Percentiles rank a stretch among this genome's conserved stretches.
These are phyloP conservation scores for Lichtheimia corymbifera DNA, from an alignment of 371 early-diverging fungal species.

Conservation along the genomic window DNA sequence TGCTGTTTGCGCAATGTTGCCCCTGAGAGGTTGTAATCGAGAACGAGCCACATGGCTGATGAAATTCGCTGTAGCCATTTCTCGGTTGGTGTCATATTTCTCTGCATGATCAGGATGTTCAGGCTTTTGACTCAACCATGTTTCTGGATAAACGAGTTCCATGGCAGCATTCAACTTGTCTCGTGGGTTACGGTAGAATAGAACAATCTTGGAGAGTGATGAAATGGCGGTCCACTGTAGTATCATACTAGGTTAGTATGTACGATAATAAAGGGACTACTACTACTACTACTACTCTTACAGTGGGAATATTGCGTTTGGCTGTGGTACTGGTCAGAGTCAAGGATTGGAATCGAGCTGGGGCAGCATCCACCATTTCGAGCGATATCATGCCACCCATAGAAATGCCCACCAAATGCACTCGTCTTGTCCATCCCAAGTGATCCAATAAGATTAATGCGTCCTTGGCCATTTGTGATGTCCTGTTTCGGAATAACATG, in stretches of 20 bases:
- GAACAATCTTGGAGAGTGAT: conserved; percentile 29
- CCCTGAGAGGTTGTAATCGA: conserved; percentile 34
- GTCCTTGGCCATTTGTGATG: conserved; percentile 73
- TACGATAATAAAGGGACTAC: neutral
- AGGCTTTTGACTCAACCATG: conserved; percentile 33
- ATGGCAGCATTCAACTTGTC: conserved; percentile 39
- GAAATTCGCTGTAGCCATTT: conserved; percentile 28
- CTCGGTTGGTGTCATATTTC: conserved; percentile 30
- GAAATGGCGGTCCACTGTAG: conserved; percentile 36
- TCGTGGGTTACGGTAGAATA: conserved; percentile 29
- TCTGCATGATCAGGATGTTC: conserved; percentile 9
- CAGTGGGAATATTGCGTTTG: conserved; percentile 43
- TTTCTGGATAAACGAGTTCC: conserved; percentile 36
- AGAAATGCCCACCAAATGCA: conserved; percentile 73
- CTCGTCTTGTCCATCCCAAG: conserved; percentile 59
- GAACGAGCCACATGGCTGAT: conserved; percentile 20
- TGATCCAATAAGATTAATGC: conserved; percentile 62
- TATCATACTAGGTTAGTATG: conserved; percentile 3
- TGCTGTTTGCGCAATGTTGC: conserved; percentile 35
- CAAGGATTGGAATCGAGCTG: conserved; percentile 40
- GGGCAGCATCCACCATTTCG: conserved; percentile 47
- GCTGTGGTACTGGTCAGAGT: conserved; percentile 49
- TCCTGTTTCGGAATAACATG: conserved; percentile 29
- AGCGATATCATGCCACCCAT: conserved; percentile 83
- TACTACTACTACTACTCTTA: no score